phyloP scores from a whole-genome alignment of 192 early-diverging fungal genomes.

The Backusella tarrabulga region DNA sequence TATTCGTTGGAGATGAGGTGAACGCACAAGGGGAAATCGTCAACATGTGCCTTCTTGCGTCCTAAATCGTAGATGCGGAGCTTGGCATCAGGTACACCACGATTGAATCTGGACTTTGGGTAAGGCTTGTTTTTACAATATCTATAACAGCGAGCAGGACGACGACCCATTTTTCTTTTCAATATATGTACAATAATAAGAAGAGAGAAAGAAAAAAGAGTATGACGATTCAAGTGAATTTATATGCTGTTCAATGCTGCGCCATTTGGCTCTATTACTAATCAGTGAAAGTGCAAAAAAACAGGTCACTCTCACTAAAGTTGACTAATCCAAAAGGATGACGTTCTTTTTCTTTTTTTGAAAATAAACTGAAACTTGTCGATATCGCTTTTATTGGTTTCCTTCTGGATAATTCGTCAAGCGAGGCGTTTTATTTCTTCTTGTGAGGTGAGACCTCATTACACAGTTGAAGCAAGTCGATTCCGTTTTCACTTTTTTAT shows the following conservation, averaged over 20 bases:
- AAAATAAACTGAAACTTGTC: neutral
- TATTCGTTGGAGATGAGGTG: conserved; percentile 97
- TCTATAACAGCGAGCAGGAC: conserved; percentile 98
- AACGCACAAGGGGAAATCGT: conserved; percentile 95
- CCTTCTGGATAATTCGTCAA: neutral
- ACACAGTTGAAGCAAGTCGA: neutral
- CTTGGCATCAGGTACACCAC: conserved; percentile 99
- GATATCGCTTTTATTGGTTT: neutral
- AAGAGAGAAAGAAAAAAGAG: neutral
- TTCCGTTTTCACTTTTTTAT: neutral
- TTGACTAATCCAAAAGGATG: neutral
- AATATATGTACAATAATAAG: neutral
- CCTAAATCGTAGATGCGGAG: conserved; percentile 97
- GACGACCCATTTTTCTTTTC: conserved; percentile 84
- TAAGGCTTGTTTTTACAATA: conserved; percentile 99
- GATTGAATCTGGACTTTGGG: conserved; percentile 97
- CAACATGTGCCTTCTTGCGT: conserved; percentile 95
- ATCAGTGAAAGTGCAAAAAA: neutral
- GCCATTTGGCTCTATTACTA: neutral
- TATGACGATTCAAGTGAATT: neutral
- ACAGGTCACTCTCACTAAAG: neutral
- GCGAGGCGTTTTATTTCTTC: neutral
- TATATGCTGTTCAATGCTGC: neutral
- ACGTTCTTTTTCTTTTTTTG: neutral
- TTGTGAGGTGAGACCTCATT: neutral